Conservation (phyloP, 2,329 filamentous ascomycete genomes). For the Fusarium albidum region DNA sequence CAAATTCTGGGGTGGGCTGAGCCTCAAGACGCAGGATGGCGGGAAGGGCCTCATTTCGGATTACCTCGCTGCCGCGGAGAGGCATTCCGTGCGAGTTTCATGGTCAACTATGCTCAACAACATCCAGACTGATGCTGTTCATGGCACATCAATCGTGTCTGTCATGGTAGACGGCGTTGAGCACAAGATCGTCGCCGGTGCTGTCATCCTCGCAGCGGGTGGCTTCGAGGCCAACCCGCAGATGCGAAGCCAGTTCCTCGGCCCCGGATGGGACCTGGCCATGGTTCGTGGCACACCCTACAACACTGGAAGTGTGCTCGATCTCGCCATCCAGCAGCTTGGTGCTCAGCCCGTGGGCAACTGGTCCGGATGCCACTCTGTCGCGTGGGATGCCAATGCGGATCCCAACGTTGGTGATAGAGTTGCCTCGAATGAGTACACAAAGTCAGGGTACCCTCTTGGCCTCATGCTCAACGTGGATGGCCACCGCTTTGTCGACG, state of each 20-base stretch:
- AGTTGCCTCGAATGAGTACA: constrained; percentile 70
- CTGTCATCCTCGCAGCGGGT: constrained; percentile 65
- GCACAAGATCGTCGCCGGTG: constrained; percentile 44
- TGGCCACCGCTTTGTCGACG: constrained; percentile 71
- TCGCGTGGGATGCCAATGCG: constrained; percentile 71
- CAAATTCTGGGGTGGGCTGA: constrained; percentile 74
- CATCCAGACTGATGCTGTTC: constrained; percentile 44
- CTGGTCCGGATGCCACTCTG: constrained; percentile 71
- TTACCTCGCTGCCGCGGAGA: constrained; percentile 52
- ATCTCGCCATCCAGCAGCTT: constrained; percentile 59
- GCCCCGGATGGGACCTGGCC: constrained; percentile 42
- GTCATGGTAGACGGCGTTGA: constrained; percentile 42
- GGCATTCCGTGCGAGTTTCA: constrained; percentile 52
- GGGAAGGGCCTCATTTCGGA: constrained; percentile 66
- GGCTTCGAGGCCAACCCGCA: constrained; percentile 69
- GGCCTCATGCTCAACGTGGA: constrained; percentile 69
- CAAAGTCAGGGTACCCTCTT: constrained; percentile 73
- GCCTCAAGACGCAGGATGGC: constrained; percentile 65
- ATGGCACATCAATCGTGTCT: constrained; percentile 21
- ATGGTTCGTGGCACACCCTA: constrained; percentile 59
- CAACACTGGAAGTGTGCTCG: constrained; percentile 67
- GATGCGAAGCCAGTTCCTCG: constrained; percentile 62
- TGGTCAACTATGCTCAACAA: constrained; percentile 56
- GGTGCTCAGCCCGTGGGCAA: constrained; percentile 63
- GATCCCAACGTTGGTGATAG: constrained; percentile 63